Base-by-base conservation (phyloP, 2,329 filamentous ascomycete genomes). In the Neonectria punicea region DNA sequence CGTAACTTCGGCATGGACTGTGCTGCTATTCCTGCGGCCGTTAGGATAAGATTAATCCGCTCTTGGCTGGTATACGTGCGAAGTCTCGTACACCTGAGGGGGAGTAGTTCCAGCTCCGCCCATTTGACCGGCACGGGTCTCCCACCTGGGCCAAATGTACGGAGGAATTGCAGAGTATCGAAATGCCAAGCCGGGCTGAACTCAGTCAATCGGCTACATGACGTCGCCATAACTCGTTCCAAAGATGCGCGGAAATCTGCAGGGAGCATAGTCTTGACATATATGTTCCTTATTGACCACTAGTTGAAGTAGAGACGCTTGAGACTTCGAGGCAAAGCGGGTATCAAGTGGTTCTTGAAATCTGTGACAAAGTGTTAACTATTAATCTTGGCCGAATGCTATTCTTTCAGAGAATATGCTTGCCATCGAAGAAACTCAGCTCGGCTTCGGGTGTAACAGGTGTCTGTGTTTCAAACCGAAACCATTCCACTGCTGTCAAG, bases 391-490 rank as follows among this genome's bases (percentile, higher is more conserved):
- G 5, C 25, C 5, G 25, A 6, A 25, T 25, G 18, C 39, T 11
- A 11, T 1, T 34, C 11, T 10, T 30, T 20, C 6, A 16, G n/a
- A 6, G 8, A 11, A 18, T 20, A 5, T 2, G 11, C 28, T 28
- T 66, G 49, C 66, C 56, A 7, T 32, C 11, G 8, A 32, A 43
- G 25, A 66, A 61, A 11, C 16, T 16, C 9, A 8, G 2, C 46
- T 66, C 47, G 6, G 5, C 4, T 13, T 58, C 11, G 16, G 2
- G 1, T 9, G 32, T 55, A 10, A 34, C 1, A 30, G 41, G 25
- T 10, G 18, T 49, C 18, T 30, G 53, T 25, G 47, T 63, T 22
- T 63, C 56, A 3, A 63, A 39, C 8, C 56, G 61, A 49, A 69
- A 55, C 34, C 13, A 63, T 4, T 58, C 18, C 16, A 69, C 7